A percentile compares a stretch with the other conserved stretches of the same genome.
phyloP scores from a whole-genome alignment of 192 early-diverging fungal genomes.

The Chytriomyces hyalinus region DNA sequence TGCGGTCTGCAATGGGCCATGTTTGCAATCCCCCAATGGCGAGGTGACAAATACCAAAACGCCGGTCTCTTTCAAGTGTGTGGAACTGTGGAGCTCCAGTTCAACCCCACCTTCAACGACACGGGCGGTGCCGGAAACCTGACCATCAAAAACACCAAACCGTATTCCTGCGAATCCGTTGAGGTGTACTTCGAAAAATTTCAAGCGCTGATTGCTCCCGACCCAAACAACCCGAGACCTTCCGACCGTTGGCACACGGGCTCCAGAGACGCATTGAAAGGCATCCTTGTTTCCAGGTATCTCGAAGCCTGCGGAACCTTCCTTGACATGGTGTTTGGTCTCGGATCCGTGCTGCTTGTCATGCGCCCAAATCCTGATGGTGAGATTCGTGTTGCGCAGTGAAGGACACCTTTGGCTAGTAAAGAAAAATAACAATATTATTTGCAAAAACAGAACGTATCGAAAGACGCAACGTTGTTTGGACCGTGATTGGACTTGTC shows the following conservation, averaged over 20 bases:
- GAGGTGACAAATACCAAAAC: constrained; percentile 7
- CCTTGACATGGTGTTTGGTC: constrained; percentile 15
- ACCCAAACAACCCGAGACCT: constrained; percentile 4
- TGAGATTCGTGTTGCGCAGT: neutral
- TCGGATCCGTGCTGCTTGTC: constrained; percentile 5
- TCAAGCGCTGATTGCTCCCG: neutral
- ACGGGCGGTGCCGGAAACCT: constrained; percentile 13
- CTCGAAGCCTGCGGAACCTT: constrained; percentile 6
- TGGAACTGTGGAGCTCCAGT: constrained; percentile 8
- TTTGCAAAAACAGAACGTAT: neutral
- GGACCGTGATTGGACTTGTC: neutral
- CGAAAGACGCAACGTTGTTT: constrained; percentile 1
- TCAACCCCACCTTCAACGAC: constrained; percentile 7
- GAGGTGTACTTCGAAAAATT: neutral
- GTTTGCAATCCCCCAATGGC: constrained; percentile 9
- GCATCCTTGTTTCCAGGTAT: neutral
- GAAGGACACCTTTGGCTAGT: no score
- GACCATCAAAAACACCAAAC: constrained; percentile 4
- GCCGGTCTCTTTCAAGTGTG: constrained; percentile 22
- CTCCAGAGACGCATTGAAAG: neutral
- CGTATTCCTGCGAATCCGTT: neutral
- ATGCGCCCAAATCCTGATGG: neutral
- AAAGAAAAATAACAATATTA: no score
- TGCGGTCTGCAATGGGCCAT: constrained; percentile 5
- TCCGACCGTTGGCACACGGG: constrained; percentile 11